A percentile compares a stretch with the other conserved stretches of the same genome.
Evolutionary conservation across 208 protist genomes (phyloP).

Genomic region (Tritrichomonas musculus): DNA sequence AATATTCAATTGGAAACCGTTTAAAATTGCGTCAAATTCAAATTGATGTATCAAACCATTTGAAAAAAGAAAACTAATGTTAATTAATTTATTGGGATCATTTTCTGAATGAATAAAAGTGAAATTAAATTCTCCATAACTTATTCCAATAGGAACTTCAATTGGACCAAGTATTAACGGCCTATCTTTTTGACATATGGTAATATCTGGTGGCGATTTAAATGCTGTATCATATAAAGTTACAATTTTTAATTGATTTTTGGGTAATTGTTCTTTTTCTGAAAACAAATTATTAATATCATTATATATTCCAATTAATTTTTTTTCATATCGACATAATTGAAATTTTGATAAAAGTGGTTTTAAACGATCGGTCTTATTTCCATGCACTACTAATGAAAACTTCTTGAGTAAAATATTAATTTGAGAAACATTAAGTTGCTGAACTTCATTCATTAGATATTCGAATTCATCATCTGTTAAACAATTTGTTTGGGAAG

Average conservation of each 20-base stretch:
- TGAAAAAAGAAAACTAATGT: background rate
- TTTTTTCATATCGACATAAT: background rate
- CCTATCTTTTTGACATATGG: too few relatives aligned
- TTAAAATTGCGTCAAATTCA: background rate
- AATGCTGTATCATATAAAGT: background rate
- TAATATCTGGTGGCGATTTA: background rate
- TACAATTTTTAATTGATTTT: background rate
- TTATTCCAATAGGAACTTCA: background rate
- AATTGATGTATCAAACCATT: background rate
- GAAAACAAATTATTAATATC: background rate
- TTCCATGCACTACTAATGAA: background rate
- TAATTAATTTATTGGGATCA: too few relatives aligned
- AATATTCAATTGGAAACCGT: background rate
- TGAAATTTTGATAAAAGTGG: background rate
- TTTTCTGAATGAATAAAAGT: background rate
- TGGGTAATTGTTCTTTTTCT: background rate
- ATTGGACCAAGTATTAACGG: background rate
- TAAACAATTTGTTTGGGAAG: too few relatives aligned
- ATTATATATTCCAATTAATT: background rate
- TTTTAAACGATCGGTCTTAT: background rate
- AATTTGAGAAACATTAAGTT: background rate
- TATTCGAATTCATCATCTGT: background rate
- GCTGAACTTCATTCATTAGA: background rate
- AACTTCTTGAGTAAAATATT: background rate
- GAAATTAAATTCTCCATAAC: background rate